Conservation (phyloP, 768 basidiomycete genomes). For the Zangia roseola region DNA sequence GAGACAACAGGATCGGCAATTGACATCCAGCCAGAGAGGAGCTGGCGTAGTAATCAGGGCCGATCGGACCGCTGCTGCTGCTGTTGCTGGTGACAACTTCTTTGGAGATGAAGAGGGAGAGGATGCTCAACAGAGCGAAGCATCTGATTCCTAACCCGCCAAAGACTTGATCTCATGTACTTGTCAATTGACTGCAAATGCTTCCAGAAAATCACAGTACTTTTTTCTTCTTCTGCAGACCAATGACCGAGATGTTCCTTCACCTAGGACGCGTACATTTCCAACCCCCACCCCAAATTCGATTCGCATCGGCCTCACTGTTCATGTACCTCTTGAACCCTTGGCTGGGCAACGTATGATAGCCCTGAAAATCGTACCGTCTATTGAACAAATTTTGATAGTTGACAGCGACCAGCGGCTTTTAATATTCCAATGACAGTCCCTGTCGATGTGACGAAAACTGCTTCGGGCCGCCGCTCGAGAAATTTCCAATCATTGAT, state of each 20-base stretch:
- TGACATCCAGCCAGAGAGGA: not conserved
- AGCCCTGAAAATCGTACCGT: not conserved
- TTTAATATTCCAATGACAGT: too few species aligned
- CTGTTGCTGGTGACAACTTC: slow-evolving; percentile 25
- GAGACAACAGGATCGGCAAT: slow-evolving; percentile 6
- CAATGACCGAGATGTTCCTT: too few species aligned
- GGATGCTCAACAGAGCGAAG: slow-evolving; percentile 15
- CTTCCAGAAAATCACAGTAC: not conserved
- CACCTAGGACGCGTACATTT: too few species aligned
- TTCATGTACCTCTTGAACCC: too few species aligned
- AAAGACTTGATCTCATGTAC: not conserved
- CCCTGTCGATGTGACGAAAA: too few species aligned
- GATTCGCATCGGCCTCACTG: too few species aligned
- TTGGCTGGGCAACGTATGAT: too few species aligned
- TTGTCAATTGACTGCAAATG: too few species aligned
- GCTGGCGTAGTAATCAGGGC: slow-evolving; percentile 1
- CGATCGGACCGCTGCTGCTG: slow-evolving; percentile 6
- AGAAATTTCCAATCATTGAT: too few species aligned
- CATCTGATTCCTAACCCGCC: slow-evolving; percentile 8
- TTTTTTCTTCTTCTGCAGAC: not conserved
- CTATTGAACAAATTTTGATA: not conserved
- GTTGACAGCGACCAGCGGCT: not conserved
- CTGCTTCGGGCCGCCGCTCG: too few species aligned
- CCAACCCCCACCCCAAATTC: too few species aligned
- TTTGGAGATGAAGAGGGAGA: slow-evolving; percentile 28